These are phyloP conservation scores for Harringtonia lauricola DNA, from an alignment of 2,329 filamentous ascomycete genomes.

Conservation along the genomic window DNA sequence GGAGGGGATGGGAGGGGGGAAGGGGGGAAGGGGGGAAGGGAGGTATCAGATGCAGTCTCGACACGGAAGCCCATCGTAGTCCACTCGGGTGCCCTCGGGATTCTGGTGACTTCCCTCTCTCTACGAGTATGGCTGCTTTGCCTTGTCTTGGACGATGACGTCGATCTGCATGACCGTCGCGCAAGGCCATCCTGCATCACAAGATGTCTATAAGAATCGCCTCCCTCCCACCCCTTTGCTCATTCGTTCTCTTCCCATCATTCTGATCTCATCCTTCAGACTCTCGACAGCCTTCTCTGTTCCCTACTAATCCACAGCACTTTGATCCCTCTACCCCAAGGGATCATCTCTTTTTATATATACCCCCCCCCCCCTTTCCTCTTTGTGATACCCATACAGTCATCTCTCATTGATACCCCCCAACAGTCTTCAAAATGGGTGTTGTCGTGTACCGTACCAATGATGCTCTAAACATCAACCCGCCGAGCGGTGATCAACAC, in stretches of 20 bases:
- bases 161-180: too few relatives aligned
- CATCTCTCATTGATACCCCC: background rate
- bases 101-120: constrained; percentile 2
- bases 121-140: too few relatives aligned
- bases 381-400: background rate
- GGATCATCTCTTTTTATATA: too few relatives aligned
- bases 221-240: background rate
- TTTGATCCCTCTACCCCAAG: too few relatives aligned
- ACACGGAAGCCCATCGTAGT: background rate
- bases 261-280: background rate
- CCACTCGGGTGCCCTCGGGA: background rate
- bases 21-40: background rate
- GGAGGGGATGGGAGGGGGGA: background rate
- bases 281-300: background rate
- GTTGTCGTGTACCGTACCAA: constrained; percentile 25
- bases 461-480: constrained; percentile 36
- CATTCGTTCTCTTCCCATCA: background rate
- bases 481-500: constrained; percentile 24
- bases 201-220: constrained; percentile 1
- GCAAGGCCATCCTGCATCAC: background rate
- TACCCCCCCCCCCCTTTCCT: too few relatives aligned
- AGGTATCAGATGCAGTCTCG: background rate
- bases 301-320: too few relatives aligned
- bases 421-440: constrained; percentile 17
- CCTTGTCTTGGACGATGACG: too few relatives aligned